Conservation (phyloP, 768 basidiomycete genomes). For the Pulveroboletus frians region DNA sequence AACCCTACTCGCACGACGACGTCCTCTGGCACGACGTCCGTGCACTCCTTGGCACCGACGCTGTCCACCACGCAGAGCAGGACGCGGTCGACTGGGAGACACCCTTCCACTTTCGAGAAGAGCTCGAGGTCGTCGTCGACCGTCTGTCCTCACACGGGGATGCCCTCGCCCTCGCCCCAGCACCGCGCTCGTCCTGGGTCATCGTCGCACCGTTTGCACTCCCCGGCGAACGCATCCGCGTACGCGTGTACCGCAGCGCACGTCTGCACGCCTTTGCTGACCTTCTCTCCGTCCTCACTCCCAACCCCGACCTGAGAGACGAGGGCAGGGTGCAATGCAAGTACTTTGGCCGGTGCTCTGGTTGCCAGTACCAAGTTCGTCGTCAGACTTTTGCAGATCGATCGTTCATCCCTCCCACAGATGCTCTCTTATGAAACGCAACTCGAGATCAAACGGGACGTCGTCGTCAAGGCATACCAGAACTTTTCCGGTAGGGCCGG, state of each 20-base stretch:
- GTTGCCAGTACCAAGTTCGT: conserved; percentile 88
- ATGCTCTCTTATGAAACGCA: conserved; percentile 88
- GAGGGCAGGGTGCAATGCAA: conserved; percentile 63
- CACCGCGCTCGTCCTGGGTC: conserved; percentile 61
- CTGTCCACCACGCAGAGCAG: conserved; percentile 45
- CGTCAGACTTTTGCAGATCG: not conserved
- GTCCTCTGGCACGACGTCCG: conserved; percentile 70
- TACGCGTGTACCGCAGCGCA: conserved; percentile 64
- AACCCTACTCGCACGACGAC: conserved; percentile 67
- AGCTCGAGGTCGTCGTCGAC: conserved; percentile 63
- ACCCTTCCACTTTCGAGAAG: conserved; percentile 55
- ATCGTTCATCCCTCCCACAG: conserved; percentile 30
- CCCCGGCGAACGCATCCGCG: conserved; percentile 75
- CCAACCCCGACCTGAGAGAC: conserved; percentile 66
- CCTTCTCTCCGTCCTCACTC: conserved; percentile 55
- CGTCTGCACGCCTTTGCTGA: conserved; percentile 75
- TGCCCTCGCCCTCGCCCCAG: conserved; percentile 54
- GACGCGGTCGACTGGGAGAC: conserved; percentile 50
- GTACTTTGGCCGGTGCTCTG: conserved; percentile 86
- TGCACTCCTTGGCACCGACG: conserved; percentile 57
- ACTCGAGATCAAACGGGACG: conserved; percentile 78
- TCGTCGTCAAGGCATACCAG: conserved; percentile 77
- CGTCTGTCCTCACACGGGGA: conserved; percentile 60
- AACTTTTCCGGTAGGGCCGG: conserved; percentile 51
- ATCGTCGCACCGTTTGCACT: conserved; percentile 80